These are phyloP conservation scores for Tarenaya hassleriana DNA, from an alignment of 345 rosid genomes.

Conservation along the genomic window DNA sequence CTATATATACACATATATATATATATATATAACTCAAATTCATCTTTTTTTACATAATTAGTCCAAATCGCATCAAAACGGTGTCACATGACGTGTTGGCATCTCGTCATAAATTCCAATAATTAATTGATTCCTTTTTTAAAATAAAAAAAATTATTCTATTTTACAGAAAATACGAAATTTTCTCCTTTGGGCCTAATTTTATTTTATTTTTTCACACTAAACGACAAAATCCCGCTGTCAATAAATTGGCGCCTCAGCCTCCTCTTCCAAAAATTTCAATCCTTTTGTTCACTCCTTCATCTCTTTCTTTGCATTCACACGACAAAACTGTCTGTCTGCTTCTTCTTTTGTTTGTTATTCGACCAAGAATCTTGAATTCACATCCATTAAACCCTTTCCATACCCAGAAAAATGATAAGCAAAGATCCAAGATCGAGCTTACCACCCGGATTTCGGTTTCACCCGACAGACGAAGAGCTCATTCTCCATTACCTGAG, in stretches of 20 bases:
- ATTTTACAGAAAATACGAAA: too few species aligned
- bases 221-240: constrained; percentile 50
- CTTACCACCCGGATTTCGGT: constrained; percentile 94
- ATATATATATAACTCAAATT: too few species aligned
- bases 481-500: constrained; percentile 86
- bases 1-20: too few species aligned
- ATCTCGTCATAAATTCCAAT: too few species aligned
- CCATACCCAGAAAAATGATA: constrained; percentile 29
- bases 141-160: neutral
- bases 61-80: too few species aligned
- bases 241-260: constrained; percentile 53
- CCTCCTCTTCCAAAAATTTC: constrained; percentile 60
- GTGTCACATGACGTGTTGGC: too few species aligned
- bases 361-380: too few species aligned
- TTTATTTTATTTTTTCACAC: constrained; percentile 15
- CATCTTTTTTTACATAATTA: too few species aligned
- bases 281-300: constrained; percentile 33
- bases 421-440: constrained; percentile 63
- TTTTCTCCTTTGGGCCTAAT: too few species aligned
- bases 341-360: neutral
- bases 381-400: too few species aligned
- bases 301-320: too few species aligned
- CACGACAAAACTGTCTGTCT: neutral
- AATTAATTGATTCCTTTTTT: too few species aligned
- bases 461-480: constrained; percentile 97